These are phyloP conservation scores for Macadamia integrifolia DNA, from an alignment of 164 flowering plant genomes.

Conservation along the genomic window DNA sequence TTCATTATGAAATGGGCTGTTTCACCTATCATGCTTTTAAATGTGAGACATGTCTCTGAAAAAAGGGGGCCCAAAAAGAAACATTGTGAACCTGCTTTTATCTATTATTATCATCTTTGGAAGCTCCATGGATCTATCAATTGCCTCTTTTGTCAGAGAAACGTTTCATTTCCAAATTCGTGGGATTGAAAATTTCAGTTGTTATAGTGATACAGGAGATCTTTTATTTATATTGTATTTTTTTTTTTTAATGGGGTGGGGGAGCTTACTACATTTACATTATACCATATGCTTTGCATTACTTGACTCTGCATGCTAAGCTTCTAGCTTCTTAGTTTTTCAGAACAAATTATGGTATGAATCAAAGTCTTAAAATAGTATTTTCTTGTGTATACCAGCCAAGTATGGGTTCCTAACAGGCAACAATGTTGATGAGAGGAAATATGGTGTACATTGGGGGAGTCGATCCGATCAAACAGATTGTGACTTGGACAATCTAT, in stretches of 20 bases:
- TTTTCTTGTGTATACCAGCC: conserved; percentile 18
- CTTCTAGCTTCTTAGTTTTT: background rate
- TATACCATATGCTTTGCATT: background rate
- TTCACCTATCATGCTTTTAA: no score
- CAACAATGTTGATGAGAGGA: conserved; percentile 23
- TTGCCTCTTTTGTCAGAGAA: no score
- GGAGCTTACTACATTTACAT: background rate
- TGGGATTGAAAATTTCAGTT: no score
- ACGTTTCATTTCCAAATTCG: no score
- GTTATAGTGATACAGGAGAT: no score
- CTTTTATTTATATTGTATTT: no score
- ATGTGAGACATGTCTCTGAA: no score
- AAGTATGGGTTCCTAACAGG: conserved; percentile 23
- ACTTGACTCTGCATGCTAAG: background rate
- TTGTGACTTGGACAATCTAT: conserved; percentile 16
- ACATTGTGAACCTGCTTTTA: no score
- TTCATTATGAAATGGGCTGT: no score
- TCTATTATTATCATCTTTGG: no score
- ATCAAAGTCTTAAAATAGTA: background rate
- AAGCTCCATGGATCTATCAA: no score
- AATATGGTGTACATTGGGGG: conserved; percentile 20
- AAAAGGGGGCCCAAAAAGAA: no score
- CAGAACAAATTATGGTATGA: background rate
- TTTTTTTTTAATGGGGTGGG: background rate
- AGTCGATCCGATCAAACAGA: conserved; percentile 20